Evolutionary conservation across 345 rosid species (phyloP).

Genomic region (Limnanthes douglasii): DNA sequence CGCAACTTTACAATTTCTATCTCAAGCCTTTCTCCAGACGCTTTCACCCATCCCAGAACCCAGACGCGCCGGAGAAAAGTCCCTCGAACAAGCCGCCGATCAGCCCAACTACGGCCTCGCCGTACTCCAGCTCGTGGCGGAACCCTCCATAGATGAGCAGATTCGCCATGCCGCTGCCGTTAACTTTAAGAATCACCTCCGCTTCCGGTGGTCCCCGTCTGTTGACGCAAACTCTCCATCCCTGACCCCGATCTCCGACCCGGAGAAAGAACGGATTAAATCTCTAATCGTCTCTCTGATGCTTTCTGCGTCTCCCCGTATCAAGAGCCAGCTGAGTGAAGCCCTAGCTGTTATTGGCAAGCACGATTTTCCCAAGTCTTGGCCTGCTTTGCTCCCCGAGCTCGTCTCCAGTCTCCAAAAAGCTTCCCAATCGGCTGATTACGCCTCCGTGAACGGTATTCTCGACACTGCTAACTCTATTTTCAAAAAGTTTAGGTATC

Average conservation of each 20-base stretch:
- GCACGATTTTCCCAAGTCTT: conserved; percentile 77
- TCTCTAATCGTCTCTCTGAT: conserved; percentile 64
- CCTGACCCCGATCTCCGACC: conserved; percentile 25
- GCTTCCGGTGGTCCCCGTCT: conserved; percentile 59
- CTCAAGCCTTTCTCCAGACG: conserved; percentile 72
- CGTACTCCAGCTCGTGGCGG: conserved; percentile 71
- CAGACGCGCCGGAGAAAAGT: conserved; percentile 74
- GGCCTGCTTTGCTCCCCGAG: conserved; percentile 82
- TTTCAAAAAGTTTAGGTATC: conserved; percentile 75
- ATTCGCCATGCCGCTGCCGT: conserved; percentile 93
- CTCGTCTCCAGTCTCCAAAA: conserved; percentile 43
- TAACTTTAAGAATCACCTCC: conserved; percentile 88
- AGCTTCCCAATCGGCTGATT: conserved; percentile 32
- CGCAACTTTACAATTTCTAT: conserved; percentile 51
- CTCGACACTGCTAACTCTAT: conserved; percentile 86
- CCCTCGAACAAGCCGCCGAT: conserved; percentile 40
- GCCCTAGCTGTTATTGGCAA: conserved; percentile 79
- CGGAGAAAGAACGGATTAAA: conserved; percentile 85
- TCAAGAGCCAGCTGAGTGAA: conserved; percentile 92
- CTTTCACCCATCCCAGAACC: conserved; percentile 69
- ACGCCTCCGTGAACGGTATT: conserved; percentile 68
- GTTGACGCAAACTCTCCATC: conserved; percentile 16
- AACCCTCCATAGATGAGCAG: conserved; percentile 63
- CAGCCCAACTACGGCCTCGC: conserved; percentile 63
- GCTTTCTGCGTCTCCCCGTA: conserved; percentile 61